Evolutionary conservation across 768 basidiomycete species (phyloP).

Genomic region (Podaxis mareebaensis): DNA sequence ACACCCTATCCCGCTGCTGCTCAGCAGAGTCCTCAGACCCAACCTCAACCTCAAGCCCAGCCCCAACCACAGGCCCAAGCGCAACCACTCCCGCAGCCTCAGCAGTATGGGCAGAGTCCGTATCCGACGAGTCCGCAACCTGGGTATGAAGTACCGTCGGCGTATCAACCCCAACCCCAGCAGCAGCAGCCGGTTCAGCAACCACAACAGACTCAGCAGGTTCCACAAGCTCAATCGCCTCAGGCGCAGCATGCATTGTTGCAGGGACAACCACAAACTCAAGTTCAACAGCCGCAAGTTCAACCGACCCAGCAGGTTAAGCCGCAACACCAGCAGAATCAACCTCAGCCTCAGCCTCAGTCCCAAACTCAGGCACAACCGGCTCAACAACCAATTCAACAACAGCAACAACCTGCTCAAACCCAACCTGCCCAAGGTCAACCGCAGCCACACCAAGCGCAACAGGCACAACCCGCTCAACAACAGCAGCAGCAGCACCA

Average conservation of each 20-base stretch:
- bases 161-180: constrained; percentile 6
- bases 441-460: constrained; percentile 25
- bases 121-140: not conserved
- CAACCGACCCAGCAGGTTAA: constrained; percentile 18
- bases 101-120: not conserved
- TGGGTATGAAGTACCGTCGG: not conserved
- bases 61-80: constrained; percentile 19
- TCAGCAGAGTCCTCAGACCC: constrained; percentile 22
- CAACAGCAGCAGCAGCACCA: constrained; percentile 25
- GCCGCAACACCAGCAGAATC: not conserved
- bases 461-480: constrained; percentile 14
- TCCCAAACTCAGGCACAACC: constrained; percentile 17
- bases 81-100: constrained; percentile 11
- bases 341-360: constrained; percentile 14
- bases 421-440: constrained; percentile 18
- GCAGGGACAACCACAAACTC: constrained; percentile 11
- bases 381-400: constrained; percentile 18
- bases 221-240: not conserved
- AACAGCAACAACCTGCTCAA: constrained; percentile 19
- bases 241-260: not conserved
- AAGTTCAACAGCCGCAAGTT: constrained; percentile 2
- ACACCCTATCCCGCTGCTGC: constrained; percentile 37
- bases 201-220: not conserved
- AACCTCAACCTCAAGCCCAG: constrained; percentile 22
- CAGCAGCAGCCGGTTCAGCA: constrained; percentile 7